These are phyloP conservation scores for Picea abies DNA, from an alignment of 83 land plant genomes.

Conservation along the genomic window DNA sequence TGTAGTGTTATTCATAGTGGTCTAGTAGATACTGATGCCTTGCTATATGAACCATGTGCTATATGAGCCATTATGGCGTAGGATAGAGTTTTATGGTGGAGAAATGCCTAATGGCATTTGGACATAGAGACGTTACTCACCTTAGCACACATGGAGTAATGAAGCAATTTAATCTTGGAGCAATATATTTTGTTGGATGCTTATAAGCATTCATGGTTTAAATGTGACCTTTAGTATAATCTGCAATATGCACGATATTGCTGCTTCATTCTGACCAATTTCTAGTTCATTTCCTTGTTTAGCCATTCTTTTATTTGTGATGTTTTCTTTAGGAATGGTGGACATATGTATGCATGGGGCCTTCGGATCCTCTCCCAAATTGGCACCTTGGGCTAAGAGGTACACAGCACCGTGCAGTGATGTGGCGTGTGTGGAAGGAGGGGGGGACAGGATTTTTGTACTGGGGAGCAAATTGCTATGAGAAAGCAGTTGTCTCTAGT, in stretches of 20 bases:
- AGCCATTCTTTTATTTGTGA: background rate
- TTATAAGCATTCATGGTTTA: background rate
- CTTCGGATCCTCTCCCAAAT: conserved; percentile 97
- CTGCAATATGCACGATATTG: background rate
- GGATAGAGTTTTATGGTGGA: too few species aligned
- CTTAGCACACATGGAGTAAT: too few species aligned
- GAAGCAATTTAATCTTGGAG: background rate
- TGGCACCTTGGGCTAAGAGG: conserved; percentile 99
- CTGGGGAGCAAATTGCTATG: conserved; percentile 99
- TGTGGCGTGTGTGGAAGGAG: conserved; percentile 99
- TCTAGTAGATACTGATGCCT: too few species aligned
- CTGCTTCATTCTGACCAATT: background rate
- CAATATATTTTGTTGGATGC: background rate
- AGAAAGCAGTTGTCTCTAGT: conserved; percentile 76
- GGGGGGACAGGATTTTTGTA: conserved; percentile 97
- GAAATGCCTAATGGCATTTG: too few species aligned
- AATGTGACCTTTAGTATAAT: too few species aligned
- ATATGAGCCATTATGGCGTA: too few species aligned
- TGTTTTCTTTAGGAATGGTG: conserved; percentile 89
- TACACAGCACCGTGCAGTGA: conserved; percentile 96
- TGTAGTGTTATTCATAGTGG: too few species aligned
- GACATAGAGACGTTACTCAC: too few species aligned
- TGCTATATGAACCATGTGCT: too few species aligned
- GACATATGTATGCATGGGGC: conserved; percentile 99
- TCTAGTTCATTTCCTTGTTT: background rate